Evolutionary conservation across 1,139 yeast species (phyloP), one percentile per base, ranked within the genome.

Genomic region (Pneumocystis wakefieldiae): DNA sequence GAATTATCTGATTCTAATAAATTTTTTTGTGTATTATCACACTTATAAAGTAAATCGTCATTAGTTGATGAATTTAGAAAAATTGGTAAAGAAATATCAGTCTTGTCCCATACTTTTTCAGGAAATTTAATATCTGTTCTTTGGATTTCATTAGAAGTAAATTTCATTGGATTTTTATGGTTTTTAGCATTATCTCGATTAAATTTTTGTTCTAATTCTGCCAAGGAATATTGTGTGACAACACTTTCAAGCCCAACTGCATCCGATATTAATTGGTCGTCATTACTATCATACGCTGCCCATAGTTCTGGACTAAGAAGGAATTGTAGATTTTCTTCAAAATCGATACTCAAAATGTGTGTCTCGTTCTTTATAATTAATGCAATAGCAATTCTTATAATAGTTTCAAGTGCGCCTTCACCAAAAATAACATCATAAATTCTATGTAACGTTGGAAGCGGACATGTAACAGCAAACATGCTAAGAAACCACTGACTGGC

Each of bases 401-500:
- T 74, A 0, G 87, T 86, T 37, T 78, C 76, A 67, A 83, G 81
- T 76, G 85, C 85, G 15, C 89, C 89, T 72, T 84, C 86, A 48
- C 84, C 75, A 65, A 84, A 71, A 66, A 76, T 81, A 72, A 75
- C 76, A 75, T 77, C 87, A 80, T 80, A 84, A 74, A 72, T 78
- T 72, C 75, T 81, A 68, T 76, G 81, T 72, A 73, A 78, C 78
- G 73, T 83, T 69, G 65, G 78, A 72, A 74, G 78, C 61, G 78
- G 88, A 32, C 85, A 79, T 61, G 86, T 85, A 55, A 83, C 83
- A 1, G 86, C 83, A 69, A 80, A 79, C 68, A 84, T 80, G 1
- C 87, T 81, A 64, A 84, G 71, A 78, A 86, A 84, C 89, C 89
- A 84, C 70, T 84, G 88, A 62, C 75, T 71, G 2, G 75, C 76